A percentile compares a stretch with the other conserved stretches of the same genome.
phyloP scores from a whole-genome alignment of 441 rosid species.

The Heliophila coronopifolia region DNA sequence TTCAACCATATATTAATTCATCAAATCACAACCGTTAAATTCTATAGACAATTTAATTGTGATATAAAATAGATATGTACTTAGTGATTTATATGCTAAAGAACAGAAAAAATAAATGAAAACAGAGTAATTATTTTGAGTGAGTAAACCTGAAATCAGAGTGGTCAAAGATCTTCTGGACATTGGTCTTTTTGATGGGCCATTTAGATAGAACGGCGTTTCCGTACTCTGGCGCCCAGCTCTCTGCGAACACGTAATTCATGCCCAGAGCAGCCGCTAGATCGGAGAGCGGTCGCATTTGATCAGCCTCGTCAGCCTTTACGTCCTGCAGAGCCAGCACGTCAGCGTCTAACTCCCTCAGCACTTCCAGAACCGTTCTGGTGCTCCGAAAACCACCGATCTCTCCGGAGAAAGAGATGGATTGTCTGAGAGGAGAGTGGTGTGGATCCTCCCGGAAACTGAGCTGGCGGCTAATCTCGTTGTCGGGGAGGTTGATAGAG shows the following conservation, averaged over 20 bases:
- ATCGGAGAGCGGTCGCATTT: constrained; percentile 85
- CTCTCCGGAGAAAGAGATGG: constrained; percentile 31
- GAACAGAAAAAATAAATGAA: neutral
- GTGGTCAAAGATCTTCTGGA: constrained; percentile 75
- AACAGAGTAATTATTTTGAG: constrained; percentile 1
- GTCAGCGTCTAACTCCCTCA: constrained; percentile 74
- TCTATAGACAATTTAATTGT: no score
- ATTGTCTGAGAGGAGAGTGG: constrained; percentile 24
- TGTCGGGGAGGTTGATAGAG: constrained; percentile 87
- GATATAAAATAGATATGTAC: no score
- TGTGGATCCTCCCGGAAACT: constrained; percentile 47
- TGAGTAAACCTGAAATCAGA: constrained; percentile 77
- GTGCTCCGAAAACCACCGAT: constrained; percentile 32
- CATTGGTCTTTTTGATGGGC: constrained; percentile 66
- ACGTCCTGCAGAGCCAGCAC: constrained; percentile 85
- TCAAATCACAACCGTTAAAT: no score
- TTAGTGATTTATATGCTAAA: no score
- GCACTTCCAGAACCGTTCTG: constrained; percentile 60
- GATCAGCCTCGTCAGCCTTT: constrained; percentile 91
- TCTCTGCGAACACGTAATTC: constrained; percentile 86
- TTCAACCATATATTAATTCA: no score
- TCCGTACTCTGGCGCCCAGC: constrained; percentile 99
- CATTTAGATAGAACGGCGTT: constrained; percentile 81
- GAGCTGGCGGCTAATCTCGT: constrained; percentile 70
- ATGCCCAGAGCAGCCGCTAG: constrained; percentile 75